Evolutionary conservation across 1,139 yeast species (phyloP).

Genomic region (Candida buenavistaensis): DNA sequence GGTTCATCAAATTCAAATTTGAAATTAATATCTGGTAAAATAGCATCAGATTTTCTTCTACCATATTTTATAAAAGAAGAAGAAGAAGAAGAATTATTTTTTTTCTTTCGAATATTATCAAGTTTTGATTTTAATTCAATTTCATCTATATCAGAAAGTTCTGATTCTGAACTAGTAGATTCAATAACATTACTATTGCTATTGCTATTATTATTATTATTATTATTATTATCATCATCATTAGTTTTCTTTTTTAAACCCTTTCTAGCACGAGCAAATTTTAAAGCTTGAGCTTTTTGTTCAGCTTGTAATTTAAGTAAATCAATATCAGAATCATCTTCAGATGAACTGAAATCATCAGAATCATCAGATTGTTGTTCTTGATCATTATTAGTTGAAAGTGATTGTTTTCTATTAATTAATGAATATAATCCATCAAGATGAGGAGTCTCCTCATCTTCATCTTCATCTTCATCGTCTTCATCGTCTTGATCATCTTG

Average conservation of each 20-base stretch:
- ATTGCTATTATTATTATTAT: too few relatives aligned
- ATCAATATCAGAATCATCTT: slow-evolving; percentile 70
- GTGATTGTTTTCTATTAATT: slow-evolving; percentile 13
- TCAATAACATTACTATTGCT: slow-evolving; percentile 15
- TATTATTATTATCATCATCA: too few relatives aligned
- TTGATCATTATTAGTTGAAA: slow-evolving; percentile 17
- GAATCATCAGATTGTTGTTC: slow-evolving; percentile 20
- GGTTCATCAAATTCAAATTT: slow-evolving; percentile 52
- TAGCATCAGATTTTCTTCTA: slow-evolving; percentile 40
- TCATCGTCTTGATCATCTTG: slow-evolving; percentile 9
- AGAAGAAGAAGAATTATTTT: too few relatives aligned
- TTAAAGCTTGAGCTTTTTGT: slow-evolving; percentile 55
- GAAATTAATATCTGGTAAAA: slow-evolving; percentile 53
- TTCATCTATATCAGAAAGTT: slow-evolving; percentile 4
- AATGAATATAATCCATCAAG: slow-evolving; percentile 24
- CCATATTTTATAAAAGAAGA: slow-evolving; percentile 36
- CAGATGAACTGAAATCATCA: slow-evolving; percentile 38
- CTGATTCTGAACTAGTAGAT: slow-evolving; percentile 11
- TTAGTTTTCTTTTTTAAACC: slow-evolving; percentile 16
- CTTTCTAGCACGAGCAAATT: slow-evolving; percentile 49
- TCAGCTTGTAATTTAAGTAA: slow-evolving; percentile 70
- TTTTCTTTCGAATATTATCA: slow-evolving; percentile 13
- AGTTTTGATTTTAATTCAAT: slow-evolving; percentile 10
- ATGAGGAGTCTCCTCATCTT: slow-evolving; percentile 30
- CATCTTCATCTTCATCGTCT: slow-evolving; percentile 19